Evolutionary conservation across 164 flowering plant species (phyloP), one percentile per base, ranked within the genome.

Genomic region (Piper betle): DNA sequence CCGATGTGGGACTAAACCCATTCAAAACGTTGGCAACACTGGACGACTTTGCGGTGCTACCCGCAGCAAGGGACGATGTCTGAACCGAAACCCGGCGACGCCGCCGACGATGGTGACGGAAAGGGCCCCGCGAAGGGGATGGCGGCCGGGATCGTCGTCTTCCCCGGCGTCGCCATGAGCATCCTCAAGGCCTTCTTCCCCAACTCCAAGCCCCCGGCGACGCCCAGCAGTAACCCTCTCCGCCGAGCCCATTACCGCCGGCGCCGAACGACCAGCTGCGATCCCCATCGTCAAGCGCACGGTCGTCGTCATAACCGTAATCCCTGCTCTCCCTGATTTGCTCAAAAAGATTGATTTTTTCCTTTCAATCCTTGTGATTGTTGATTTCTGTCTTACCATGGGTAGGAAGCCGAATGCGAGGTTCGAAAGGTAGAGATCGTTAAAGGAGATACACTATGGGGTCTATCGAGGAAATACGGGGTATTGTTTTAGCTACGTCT

Each of bases 391-490:
- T 25, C 33, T 25, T 25, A 25, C 33, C 33, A 25, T 25, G 33
- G 33, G 33, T 48, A 16, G 25, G 66, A 43, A 18, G 13, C 33
- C 33, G 3, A 62, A 40, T 40, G 42, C 1, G 3, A 37, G 33
- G n/a, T 38, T 6, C 66, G 50, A 48, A 70, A 66, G 1, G 20
- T 80, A 2, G 73, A 77, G 72, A 80, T 77, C 60, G 81, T 60
- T 61, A 80, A 65, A 52, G 83, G 83, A 62, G 83, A 77, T 68
- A 80, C 83, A 0, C 79, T 77, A 20, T 80, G 81, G 83, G 81
- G 79, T 17, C 73, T 80, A 40, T 75, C 81, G 18, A 71, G 70
- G 58, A 68, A 73, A 75, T 70, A 72, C 59, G 83, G 79, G 78
- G 83, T 79, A 67, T 25, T 62, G 18, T 37, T 52, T 33, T 39